Evolutionary conservation across 2,329 filamentous ascomycete genomes (phyloP), one percentile per base, ranked within the genome.

Genomic region (Neofusicoccum ribis): DNA sequence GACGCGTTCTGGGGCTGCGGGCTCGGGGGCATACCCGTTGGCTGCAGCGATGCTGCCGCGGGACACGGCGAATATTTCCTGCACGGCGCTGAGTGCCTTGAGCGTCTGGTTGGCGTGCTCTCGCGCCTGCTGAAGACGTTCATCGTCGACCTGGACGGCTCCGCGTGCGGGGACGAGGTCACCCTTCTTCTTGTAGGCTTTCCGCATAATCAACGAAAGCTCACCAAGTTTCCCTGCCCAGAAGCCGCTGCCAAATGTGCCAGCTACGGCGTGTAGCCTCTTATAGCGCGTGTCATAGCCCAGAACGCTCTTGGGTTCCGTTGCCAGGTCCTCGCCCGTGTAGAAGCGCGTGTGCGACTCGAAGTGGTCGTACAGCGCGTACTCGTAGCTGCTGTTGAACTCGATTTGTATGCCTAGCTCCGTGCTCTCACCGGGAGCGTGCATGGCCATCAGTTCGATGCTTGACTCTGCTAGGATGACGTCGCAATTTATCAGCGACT

Each of bases 401-500:
- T 73, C 69, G 61, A 76, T 73, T 1, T 71, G 68, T 31, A 77
- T 74, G 6, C 71, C 70, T 2, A 78, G 68, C 4, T 75, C 71
- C 8, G 76, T 72, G 15, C 68, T 47, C 27, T 69, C 72, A 37
- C 70, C 67, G 5, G 74, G 76, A 56, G 74, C 74, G n/a, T 70
- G 69, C n/a, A 76, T 73, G 0, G 73, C 76, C 66, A 79, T 77
- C 36, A 81, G 70, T 14, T 78, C 77, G 58, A 81, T 73, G 0
- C 77, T 78, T 0, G 78, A 77, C 64, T 81, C 76, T 27, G 78
- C 79, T 8, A 79, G 70, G 2, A 82, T 59, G 3, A 81, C 71
- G 27, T 77, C 77, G 43, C 56, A 60, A 15, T 60, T 60, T 46
- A 60, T 47, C 43, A 60, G 56, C 51, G 76, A 37, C 11, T 61